These are phyloP conservation scores for Arabidopsis arenosa DNA, from an alignment of 345 rosid species.

Conservation along the genomic window DNA sequence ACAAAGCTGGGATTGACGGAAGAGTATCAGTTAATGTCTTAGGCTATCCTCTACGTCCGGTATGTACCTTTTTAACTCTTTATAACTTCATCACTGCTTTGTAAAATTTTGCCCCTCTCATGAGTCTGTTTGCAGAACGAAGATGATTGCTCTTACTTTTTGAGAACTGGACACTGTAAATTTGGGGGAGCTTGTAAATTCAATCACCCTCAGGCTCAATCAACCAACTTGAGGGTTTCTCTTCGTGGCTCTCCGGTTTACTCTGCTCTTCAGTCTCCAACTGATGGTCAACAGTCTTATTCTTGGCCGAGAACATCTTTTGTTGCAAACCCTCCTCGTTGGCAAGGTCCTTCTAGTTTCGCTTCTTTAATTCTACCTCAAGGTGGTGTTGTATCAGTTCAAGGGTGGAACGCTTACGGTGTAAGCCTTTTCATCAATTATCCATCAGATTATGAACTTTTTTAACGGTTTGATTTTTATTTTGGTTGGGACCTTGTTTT, in stretches of 20 bases:
- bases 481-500: background rate
- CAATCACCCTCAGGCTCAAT: conserved; percentile 73
- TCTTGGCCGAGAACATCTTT: conserved; percentile 78
- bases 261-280: conserved; percentile 71
- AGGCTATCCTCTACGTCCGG: conserved; percentile 85
- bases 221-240: conserved; percentile 72
- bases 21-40: conserved; percentile 70
- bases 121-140: conserved; percentile 62
- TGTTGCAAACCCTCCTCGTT: conserved; percentile 11
- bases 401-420: background rate
- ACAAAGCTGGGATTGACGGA: conserved; percentile 81
- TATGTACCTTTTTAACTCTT: conserved; percentile 35
- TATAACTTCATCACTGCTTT: background rate
- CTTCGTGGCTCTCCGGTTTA: conserved; percentile 75
- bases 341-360: background rate
- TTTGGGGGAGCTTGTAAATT: conserved; percentile 82
- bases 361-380: background rate
- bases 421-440: background rate
- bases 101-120: background rate
- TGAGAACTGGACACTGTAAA: conserved; percentile 90
- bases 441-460: background rate
- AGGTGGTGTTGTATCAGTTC: conserved; percentile 5
- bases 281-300: conserved; percentile 57
- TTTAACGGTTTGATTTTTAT: background rate
- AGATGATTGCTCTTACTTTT: conserved; percentile 76